Base-by-base conservation (phyloP, 139 green algal genomes). In the Chlamydomonas eustigma region DNA sequence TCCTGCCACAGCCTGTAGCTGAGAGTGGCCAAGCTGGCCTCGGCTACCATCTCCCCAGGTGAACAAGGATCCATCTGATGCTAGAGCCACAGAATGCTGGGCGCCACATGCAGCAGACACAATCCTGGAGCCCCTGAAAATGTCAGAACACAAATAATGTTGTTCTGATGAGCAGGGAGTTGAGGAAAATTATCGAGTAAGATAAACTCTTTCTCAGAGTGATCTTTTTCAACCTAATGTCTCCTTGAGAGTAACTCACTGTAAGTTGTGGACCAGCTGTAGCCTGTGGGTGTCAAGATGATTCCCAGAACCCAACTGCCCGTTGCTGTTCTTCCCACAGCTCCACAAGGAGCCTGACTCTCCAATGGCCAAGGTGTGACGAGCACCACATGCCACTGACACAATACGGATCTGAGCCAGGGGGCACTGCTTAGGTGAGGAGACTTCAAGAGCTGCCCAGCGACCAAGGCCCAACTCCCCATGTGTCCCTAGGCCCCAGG, bases 351-450 rank as follows among this genome's bases (percentile, higher is more conserved):
- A 75, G 18, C 92, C 92, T 1, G 50, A 77, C 64, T 91, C 83
- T 0, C 76, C 87, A 52, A 95, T 92, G n/a, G 90, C 92, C 6
- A 95, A 75, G 0, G 90, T 92, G 84, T 97, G 92, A 51, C 86
- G 88, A n/a, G 80, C 75, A 3, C 92, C 92, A 38, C 81, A 86
- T 8, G 83, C 79, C 3, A 93, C 85, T 2, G 80, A 90, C 25
- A 94, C 87, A n/a, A 93, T 88, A 34, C 65, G 65, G 33, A 39
- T 22, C 4, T 31, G 52, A 37, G 2, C 6, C 71, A 51, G 50
- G 37, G 25, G 64, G 37, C 67, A 82, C 51, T 85, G 80, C 0
- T 68, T 74, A 0, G 74, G 80, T 0, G 74, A 2, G 1, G 39
- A 5, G 3, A 93, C 68, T 82, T 92, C 88, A 25, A 89, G 85